These are phyloP conservation scores for Entrophospora sp. DNA, from an alignment of 192 early-diverging fungal genomes.

Conservation along the genomic window DNA sequence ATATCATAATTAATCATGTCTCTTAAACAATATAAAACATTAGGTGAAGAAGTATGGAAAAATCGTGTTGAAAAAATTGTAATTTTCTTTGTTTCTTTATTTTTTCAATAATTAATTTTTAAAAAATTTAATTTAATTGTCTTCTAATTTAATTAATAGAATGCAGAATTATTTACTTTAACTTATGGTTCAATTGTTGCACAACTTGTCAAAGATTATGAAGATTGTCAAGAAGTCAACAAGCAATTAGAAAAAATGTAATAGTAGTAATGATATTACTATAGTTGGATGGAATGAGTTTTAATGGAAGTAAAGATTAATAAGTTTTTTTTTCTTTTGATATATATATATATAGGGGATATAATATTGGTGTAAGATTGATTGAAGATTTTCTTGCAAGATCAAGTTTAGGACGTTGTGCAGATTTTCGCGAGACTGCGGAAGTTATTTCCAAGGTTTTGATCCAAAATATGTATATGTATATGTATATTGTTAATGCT, in stretches of 20 bases:
- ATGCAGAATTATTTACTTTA: constrained; percentile 91
- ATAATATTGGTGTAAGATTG: constrained; percentile 91
- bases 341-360: constrained; percentile 60
- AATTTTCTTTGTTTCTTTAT: constrained; percentile 21
- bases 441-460: constrained; percentile 93
- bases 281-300: too few species aligned
- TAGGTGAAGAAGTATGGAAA: constrained; percentile 97
- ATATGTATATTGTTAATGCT: too few species aligned
- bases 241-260: constrained; percentile 97
- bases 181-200: constrained; percentile 97
- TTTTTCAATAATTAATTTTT: constrained; percentile 10
- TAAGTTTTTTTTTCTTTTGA: neutral
- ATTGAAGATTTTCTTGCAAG: constrained; percentile 96
- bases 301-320: too few species aligned
- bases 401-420: constrained; percentile 68
- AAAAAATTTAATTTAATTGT: neutral
- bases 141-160: too few species aligned
- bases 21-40: constrained; percentile 64
- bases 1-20: too few species aligned
- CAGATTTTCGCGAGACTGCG: constrained; percentile 83
- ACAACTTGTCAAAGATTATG: constrained; percentile 88
- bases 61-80: constrained; percentile 92
- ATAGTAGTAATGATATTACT: too few species aligned
- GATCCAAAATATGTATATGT: too few species aligned
- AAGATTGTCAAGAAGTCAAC: constrained; percentile 89